phyloP scores from a whole-genome alignment of 768 basidiomycete genomes.

The Rossbeevera mucosa region DNA sequence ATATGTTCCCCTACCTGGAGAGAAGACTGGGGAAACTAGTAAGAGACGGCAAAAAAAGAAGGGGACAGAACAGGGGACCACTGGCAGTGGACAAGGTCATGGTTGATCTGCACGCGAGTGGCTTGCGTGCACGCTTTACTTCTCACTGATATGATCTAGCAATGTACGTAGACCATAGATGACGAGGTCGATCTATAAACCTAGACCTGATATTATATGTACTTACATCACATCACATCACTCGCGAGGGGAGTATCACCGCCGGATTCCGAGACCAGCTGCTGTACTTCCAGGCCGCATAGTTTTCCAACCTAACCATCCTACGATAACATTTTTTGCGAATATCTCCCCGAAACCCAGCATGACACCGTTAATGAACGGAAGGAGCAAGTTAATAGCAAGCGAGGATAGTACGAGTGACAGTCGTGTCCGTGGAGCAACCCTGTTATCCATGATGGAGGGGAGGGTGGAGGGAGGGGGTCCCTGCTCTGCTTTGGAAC shows the following conservation, averaged over 20 bases:
- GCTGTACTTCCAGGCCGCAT: slow-evolving; percentile 20
- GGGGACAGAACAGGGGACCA: neutral
- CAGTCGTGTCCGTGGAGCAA: slow-evolving; percentile 62
- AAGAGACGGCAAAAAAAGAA: slow-evolving; percentile 3
- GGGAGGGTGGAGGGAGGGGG: slow-evolving; percentile 48
- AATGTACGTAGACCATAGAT: slow-evolving; percentile 37
- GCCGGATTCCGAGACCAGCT: slow-evolving; percentile 24
- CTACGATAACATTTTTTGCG: slow-evolving; percentile 68
- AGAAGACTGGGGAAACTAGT: neutral
- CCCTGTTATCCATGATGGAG: slow-evolving; percentile 63
- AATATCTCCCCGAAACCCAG: slow-evolving; percentile 95
- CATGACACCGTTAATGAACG: slow-evolving; percentile 94
- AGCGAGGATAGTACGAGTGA: slow-evolving; percentile 68
- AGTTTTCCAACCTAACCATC: slow-evolving; percentile 43
- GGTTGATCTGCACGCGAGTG: too few species aligned
- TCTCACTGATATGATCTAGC: too few species aligned
- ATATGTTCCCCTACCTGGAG: slow-evolving; percentile 35
- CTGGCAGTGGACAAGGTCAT: neutral
- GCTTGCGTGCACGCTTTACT: too few species aligned
- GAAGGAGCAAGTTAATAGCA: slow-evolving; percentile 79
- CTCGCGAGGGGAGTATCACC: slow-evolving; percentile 7
- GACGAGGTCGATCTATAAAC: neutral
- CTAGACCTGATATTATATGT: neutral
- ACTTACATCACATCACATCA: slow-evolving; percentile 2
- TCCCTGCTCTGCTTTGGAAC: slow-evolving; percentile 21